phyloP scores from a whole-genome alignment of 352 stramenopile species.

The Globisporangium recalcitrans region DNA sequence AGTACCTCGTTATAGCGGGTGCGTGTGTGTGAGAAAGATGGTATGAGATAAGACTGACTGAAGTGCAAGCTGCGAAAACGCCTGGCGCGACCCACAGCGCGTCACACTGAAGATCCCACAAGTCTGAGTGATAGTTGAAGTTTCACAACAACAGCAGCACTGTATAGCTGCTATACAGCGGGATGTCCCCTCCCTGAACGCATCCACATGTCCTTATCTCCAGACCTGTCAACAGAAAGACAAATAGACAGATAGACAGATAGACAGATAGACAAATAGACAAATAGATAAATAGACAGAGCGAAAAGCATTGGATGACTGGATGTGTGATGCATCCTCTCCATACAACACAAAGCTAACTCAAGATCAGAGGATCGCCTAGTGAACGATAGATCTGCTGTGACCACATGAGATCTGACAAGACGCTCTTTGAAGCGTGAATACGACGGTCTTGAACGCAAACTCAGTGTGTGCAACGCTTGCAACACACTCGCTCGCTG shows the following conservation, averaged over 20 bases:
- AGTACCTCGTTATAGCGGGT: background rate
- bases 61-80: background rate
- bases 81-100: conserved; percentile 2
- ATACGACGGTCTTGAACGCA: background rate
- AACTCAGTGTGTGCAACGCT: conserved; percentile 2
- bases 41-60: conserved; percentile 4
- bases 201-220: background rate
- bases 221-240: no score
- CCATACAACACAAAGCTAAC: no score
- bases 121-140: conserved; percentile 9
- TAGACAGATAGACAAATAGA: no score
- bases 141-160: background rate
- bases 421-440: no score
- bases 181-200: background rate
- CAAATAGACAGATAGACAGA: conserved; percentile 5
- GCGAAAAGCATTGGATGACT: background rate
- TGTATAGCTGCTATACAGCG: background rate
- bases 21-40: background rate
- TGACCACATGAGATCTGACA: no score
- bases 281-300: background rate
- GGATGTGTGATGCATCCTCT: background rate
- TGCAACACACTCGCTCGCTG: background rate
- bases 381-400: no score
- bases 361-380: background rate
- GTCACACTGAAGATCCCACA: conserved; percentile 6